Base-by-base conservation (phyloP, 169 alveolate species). In the Theileria sp. region DNA sequence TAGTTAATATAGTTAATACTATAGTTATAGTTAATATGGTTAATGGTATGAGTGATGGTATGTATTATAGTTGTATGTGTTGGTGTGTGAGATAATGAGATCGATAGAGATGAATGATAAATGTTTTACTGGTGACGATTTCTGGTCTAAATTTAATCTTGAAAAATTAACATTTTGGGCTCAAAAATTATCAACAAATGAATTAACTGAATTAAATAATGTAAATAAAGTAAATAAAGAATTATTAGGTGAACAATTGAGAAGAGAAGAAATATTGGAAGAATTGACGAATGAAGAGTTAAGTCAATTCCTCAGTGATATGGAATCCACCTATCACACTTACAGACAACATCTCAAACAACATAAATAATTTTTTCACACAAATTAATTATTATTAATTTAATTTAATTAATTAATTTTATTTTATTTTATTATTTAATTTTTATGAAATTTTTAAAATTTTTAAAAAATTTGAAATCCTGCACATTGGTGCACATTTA, bases 271-370 rank as follows among this genome's bases (percentile, higher is more conserved):
- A n/a, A n/a, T n/a, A n/a, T n/a, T n/a, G n/a, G 85, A 84, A 4
- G 70, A 58, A 21, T 78, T 84, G 3, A 44, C 26, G 0, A 74
- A 21, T 0, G 50, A 28, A 25, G 87, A 77, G 0, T 2, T 25
- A 0, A 65, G 79, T 1, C 90, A 84, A 67, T 70, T 84, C 44
- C 66, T 70, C 23, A 69, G 77, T 81, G 91, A 85, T 21, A 73
- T 79, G 0, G 91, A 85, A 50, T 67, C 87, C 56, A 36, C 76
- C 15, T 79, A 85, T 28, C 50, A 58, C 50, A n/a, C 66, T 26
- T 54, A 76, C 17, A 77, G 79, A 49, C 30, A 28, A 23, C 54
- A 25, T 38, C 69, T 85, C 15, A 10, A 65, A 23, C 64, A 19
- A 77, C 79, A 85, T 21, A 44, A 32, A 21, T 19, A n/a, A n/a